phyloP scores from a whole-genome alignment of 495 filamentous ascomycete genomes.

The Aspergillus coremiiformis region DNA sequence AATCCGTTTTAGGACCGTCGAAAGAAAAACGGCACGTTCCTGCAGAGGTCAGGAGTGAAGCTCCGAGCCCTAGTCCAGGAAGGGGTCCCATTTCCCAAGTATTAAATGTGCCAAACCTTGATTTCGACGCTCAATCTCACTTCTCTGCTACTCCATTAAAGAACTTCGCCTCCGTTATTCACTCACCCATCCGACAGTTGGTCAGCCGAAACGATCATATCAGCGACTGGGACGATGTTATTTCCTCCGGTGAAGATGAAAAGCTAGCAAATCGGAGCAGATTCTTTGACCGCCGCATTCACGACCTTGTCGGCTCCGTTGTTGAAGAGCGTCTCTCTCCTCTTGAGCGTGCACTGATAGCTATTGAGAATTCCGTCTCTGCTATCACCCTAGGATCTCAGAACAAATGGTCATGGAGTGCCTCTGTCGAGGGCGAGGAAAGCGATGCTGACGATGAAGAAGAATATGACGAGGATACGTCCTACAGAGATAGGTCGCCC shows the following conservation, averaged over 20 bases:
- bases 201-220: slow-evolving; percentile 58
- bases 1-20: slow-evolving; percentile 41
- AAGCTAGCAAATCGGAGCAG: slow-evolving; percentile 65
- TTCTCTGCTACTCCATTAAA: slow-evolving; percentile 36
- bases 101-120: slow-evolving; percentile 38
- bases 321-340: slow-evolving; percentile 69
- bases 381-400: slow-evolving; percentile 37
- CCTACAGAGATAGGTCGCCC: slow-evolving; percentile 49
- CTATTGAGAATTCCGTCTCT: slow-evolving; percentile 62
- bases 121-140: slow-evolving; percentile 35
- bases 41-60: slow-evolving; percentile 56
- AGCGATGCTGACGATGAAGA: slow-evolving; percentile 97
- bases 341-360: slow-evolving; percentile 65
- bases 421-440: slow-evolving; percentile 57
- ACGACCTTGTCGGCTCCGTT: slow-evolving; percentile 73
- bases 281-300: slow-evolving; percentile 85
- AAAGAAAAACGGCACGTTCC: slow-evolving; percentile 49
- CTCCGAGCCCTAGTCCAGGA: slow-evolving; percentile 67
- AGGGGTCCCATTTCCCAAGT: slow-evolving; percentile 44
- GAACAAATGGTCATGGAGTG: slow-evolving; percentile 37
- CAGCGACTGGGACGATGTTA: slow-evolving; percentile 87
- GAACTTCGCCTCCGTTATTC: slow-evolving; percentile 30
- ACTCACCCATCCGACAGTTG: slow-evolving; percentile 57
- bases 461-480: slow-evolving; percentile 42
- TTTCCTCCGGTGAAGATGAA: slow-evolving; percentile 72